Evolutionary conservation across 78 protist genomes (phyloP).

Genomic region (Creolimax fragrantissima): DNA sequence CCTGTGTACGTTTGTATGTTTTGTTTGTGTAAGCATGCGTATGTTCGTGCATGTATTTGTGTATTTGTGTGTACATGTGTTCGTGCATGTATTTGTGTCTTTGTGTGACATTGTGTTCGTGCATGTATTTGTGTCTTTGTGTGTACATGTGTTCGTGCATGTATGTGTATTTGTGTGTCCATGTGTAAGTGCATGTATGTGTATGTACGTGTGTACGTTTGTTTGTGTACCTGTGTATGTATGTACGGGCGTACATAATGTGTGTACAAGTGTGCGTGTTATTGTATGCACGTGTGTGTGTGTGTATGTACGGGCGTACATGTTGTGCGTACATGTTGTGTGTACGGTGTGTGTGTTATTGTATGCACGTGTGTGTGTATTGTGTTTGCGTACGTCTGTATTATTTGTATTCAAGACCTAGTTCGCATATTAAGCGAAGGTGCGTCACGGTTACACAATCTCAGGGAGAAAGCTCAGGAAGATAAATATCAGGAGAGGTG

Average conservation of each 20-base stretch:
- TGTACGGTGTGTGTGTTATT: neutral
- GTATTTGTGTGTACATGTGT: neutral
- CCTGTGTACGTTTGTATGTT: neutral
- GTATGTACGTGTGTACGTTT: neutral
- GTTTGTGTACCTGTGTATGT: neutral
- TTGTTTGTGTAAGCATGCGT: neutral
- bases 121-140: neutral
- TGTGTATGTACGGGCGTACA: neutral
- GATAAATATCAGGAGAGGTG: neutral
- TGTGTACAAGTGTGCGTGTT: neutral
- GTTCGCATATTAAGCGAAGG: neutral
- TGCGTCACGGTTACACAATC: neutral
- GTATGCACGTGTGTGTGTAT: neutral
- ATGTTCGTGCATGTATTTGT: neutral
- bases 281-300: neutral
- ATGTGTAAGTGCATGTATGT: neutral
- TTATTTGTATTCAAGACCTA: neutral
- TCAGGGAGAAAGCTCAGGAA: neutral
- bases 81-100: neutral
- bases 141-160: too few species aligned
- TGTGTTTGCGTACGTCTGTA: neutral
- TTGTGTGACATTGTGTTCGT: neutral
- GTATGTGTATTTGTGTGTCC: neutral
- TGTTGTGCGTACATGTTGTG: neutral
- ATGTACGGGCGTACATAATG: neutral